Evolutionary conservation across 352 stramenopile species (phyloP), one percentile per base, ranked within the genome.

Genomic region (Phytopythium ostracodes): DNA sequence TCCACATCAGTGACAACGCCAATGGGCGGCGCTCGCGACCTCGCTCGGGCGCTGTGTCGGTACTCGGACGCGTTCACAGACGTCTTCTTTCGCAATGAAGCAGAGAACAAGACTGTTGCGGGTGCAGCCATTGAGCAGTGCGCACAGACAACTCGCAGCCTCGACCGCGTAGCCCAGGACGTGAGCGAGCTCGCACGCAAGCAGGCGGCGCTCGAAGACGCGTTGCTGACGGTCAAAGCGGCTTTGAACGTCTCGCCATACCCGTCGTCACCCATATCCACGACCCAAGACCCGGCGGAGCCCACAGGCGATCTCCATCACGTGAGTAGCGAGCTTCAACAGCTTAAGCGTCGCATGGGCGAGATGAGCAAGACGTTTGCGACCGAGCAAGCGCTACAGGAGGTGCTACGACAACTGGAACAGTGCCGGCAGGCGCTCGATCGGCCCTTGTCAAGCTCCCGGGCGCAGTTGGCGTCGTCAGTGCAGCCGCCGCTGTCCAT

Each of bases 61-160:
- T 91, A 87, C 47, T 81, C 79, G 25, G 72, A 79, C n/a, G 72
- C 78, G 4, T 87, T 91, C 43, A 84, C 77, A 0, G 76, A 86
- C 24, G 67, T 77, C 35, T 71, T 79, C n/a, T 68, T 79, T 35
- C 63, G 66, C 0, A 68, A 64, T 12, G 72, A 80, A 24, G 43
- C 57, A 17, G 61, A 73, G 40, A 71, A 56, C 36, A 72, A 63
- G 42, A 47, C 43, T 43, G 22, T 68, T 40, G 59, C 71, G 49
- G 59, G 46, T 6, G 57, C 65, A 52, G 70, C 68, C 17, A 66
- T 68, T 59, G 76, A 53, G 36, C 59, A 75, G n/a, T 71, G 55
- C 62, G 31, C 69, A 15, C 60, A 62, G 25, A 70, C 76, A 50
- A 80, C 79, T 7, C 71, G 70, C n/a, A 75, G 66, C 31, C 36